These are phyloP conservation scores for Byssoonygena ceratinophila DNA, from an alignment of 2,329 filamentous ascomycete genomes.

Conservation along the genomic window DNA sequence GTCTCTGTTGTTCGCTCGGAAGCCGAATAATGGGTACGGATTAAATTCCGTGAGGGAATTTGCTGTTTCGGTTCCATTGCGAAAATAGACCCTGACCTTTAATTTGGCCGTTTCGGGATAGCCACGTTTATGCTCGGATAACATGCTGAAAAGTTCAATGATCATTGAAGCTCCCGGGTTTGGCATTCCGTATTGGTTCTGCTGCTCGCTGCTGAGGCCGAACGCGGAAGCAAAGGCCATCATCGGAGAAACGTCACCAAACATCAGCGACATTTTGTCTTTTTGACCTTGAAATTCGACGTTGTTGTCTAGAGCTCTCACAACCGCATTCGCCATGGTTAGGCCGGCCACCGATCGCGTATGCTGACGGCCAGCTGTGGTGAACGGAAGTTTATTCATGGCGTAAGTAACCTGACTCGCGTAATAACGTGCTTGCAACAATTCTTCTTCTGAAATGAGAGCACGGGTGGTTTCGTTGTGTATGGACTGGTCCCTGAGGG, in stretches of 20 bases:
- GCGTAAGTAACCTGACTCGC: constrained; percentile 37
- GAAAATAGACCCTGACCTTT: constrained; percentile 47
- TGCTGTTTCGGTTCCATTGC: constrained; percentile 42
- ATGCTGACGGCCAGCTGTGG: neutral
- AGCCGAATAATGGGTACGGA: constrained; percentile 43
- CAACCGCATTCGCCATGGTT: constrained; percentile 32
- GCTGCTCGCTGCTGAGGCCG: constrained; percentile 29
- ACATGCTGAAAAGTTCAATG: constrained; percentile 47
- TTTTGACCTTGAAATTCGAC: constrained; percentile 29
- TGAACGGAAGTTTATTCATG: constrained; percentile 2
- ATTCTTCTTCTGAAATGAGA: constrained; percentile 24
- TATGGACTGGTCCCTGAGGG: constrained; percentile 43
- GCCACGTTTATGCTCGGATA: constrained; percentile 24
- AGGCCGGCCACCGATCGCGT: constrained; percentile 30
- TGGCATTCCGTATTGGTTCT: constrained; percentile 42
- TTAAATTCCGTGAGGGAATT: constrained; percentile 26
- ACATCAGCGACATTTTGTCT: constrained; percentile 40
- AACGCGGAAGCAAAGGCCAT: constrained; percentile 43
- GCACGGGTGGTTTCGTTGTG: constrained; percentile 41
- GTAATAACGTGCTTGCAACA: constrained; percentile 33
- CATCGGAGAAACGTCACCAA: constrained; percentile 42
- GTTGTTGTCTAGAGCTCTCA: constrained; percentile 32
- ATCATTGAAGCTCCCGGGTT: constrained; percentile 40
- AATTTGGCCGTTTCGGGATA: constrained; percentile 40
- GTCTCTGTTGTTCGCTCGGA: constrained; percentile 36